phyloP scores from a whole-genome alignment of 495 filamentous ascomycete species.

The Neurospora tetraspora region DNA sequence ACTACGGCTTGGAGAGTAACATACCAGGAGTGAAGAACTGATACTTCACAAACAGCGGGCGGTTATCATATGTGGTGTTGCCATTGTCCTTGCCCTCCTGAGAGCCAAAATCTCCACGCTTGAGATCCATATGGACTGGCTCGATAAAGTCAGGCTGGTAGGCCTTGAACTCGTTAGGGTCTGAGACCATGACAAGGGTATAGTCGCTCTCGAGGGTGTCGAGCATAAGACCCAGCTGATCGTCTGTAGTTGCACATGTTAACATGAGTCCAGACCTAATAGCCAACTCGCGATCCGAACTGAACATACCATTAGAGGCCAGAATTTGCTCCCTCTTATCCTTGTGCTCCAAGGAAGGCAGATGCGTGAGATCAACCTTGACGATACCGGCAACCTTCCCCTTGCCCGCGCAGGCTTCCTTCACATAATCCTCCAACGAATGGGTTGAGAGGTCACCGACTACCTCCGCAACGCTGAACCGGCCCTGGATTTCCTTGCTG shows the following conservation, averaged over 20 bases:
- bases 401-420: slow-evolving; percentile 21
- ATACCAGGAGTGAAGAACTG: slow-evolving; percentile 71
- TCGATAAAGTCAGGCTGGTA: slow-evolving; percentile 38
- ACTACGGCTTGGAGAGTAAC: neutral
- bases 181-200: slow-evolving; percentile 37
- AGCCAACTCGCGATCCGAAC: neutral
- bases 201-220: slow-evolving; percentile 28
- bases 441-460: slow-evolving; percentile 44
- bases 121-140: slow-evolving; percentile 38
- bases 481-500: slow-evolving; percentile 11
- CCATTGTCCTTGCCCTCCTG: slow-evolving; percentile 7
- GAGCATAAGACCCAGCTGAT: slow-evolving; percentile 28
- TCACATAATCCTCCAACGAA: slow-evolving; percentile 24
- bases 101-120: slow-evolving; percentile 23
- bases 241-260: slow-evolving; percentile 20
- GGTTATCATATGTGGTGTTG: slow-evolving; percentile 20
- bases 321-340: slow-evolving; percentile 41
- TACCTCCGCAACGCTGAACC: slow-evolving; percentile 48
- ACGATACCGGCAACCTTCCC: slow-evolving; percentile 35
- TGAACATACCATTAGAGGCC: slow-evolving; percentile 51
- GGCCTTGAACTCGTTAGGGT: slow-evolving; percentile 26
- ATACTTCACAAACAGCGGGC: slow-evolving; percentile 80
- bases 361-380: slow-evolving; percentile 40
- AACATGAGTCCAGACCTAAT: neutral
- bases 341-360: slow-evolving; percentile 30